These are phyloP conservation scores for Linderniella brevidens DNA, from an alignment of 257 asterid genomes.

Conservation along the genomic window DNA sequence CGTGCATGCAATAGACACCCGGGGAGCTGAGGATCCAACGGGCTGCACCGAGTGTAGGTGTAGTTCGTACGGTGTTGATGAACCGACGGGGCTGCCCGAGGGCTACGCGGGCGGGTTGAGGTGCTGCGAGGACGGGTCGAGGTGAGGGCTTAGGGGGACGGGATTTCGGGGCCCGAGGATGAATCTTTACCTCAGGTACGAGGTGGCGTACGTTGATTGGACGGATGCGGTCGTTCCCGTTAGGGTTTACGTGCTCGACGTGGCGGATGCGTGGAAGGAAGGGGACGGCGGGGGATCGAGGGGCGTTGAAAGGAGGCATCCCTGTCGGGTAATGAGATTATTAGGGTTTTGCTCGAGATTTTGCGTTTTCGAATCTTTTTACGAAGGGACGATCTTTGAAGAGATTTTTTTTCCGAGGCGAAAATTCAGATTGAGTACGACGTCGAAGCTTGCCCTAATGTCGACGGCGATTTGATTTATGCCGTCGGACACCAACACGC, in stretches of 20 bases:
- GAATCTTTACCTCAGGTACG: constrained; percentile 45
- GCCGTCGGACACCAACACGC: constrained; percentile 77
- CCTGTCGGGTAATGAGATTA: constrained; percentile 19
- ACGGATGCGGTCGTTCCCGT: constrained; percentile 37
- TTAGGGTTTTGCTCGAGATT: neutral
- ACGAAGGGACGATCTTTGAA: too few species aligned
- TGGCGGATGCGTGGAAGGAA: constrained; percentile 38
- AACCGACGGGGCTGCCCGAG: constrained; percentile 17
- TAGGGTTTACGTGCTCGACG: constrained; percentile 44
- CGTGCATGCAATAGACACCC: constrained; percentile 1
- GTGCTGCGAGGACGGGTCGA: constrained; percentile 29
- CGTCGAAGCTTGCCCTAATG: neutral
- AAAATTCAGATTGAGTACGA: neutral
- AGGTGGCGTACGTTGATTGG: constrained; percentile 48
- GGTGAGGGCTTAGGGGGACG: constrained; percentile 37
- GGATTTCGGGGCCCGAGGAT: constrained; percentile 15
- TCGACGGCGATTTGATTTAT: constrained; percentile 42
- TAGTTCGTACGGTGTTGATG: constrained; percentile 45
- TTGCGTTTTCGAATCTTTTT: too few species aligned
- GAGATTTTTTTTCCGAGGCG: too few species aligned
- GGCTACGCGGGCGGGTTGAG: constrained; percentile 13
- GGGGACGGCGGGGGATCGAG: constrained; percentile 13
- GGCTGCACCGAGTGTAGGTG: constrained; percentile 23
- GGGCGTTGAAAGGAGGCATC: constrained; percentile 20
- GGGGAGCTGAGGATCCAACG: neutral